phyloP scores from a whole-genome alignment of 2,329 filamentous ascomycete species.

The Penicillium sp. region DNA sequence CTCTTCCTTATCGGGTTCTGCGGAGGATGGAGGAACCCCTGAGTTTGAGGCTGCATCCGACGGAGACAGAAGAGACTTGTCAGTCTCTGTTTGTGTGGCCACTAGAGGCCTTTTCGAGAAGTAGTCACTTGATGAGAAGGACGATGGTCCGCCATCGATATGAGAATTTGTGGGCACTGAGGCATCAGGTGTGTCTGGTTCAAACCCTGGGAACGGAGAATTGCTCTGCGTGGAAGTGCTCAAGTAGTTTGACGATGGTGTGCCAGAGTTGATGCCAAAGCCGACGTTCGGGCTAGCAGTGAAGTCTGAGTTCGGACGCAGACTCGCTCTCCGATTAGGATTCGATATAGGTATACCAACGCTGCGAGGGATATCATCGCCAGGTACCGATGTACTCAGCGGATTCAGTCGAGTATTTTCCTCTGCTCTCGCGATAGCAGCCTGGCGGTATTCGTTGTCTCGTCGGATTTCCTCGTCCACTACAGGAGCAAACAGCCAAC shows the following conservation, averaged over 20 bases:
- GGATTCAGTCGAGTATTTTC: slow-evolving; percentile 58
- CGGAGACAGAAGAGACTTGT: slow-evolving; percentile 51
- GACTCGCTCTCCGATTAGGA: slow-evolving; percentile 51
- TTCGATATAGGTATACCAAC: slow-evolving; percentile 31
- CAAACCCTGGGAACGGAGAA: slow-evolving; percentile 30
- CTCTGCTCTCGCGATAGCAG: slow-evolving; percentile 63
- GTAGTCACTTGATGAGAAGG: slow-evolving; percentile 68
- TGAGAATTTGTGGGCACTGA: slow-evolving; percentile 53
- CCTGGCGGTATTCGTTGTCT: slow-evolving; percentile 71
- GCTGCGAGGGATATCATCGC: slow-evolving; percentile 43
- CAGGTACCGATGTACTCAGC: slow-evolving; percentile 61
- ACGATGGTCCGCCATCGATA: slow-evolving; percentile 44
- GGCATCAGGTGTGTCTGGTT: slow-evolving; percentile 35
- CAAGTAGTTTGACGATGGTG: slow-evolving; percentile 31
- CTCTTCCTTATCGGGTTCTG: slow-evolving; percentile 60
- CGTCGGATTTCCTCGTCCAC: slow-evolving; percentile 87
- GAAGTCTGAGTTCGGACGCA: slow-evolving; percentile 62
- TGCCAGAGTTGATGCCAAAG: slow-evolving; percentile 71
- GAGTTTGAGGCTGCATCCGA: slow-evolving; percentile 45
- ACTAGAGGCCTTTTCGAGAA: slow-evolving; percentile 63
- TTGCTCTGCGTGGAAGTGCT: slow-evolving; percentile 35
- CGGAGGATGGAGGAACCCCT: slow-evolving; percentile 52
- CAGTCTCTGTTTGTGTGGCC: slow-evolving; percentile 40
- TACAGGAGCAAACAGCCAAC: slow-evolving; percentile 85
- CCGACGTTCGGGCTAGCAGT: slow-evolving; percentile 66